Evolutionary conservation across 345 rosid species (phyloP), one percentile per base, ranked within the genome.

Genomic region (Citrus trifoliata): DNA sequence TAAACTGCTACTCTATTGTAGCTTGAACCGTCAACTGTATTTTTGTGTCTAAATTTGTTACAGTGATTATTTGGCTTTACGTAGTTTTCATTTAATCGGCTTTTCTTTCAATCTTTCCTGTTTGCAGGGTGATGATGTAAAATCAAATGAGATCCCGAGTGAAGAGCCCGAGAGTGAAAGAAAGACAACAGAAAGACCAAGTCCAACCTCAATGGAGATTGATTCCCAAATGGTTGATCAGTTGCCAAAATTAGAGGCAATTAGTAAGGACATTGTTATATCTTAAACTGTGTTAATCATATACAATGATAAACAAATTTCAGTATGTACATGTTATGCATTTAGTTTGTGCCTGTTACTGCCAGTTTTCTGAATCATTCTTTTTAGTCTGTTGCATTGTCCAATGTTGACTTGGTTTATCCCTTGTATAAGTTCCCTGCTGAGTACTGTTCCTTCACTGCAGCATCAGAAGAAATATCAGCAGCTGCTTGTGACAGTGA

Each of bases 391-490:
- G 64, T 53, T 76, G 66, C 42, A 58, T 25, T 63, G 46, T 42
- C 32, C 73, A 58, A 25, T 42, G 33, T n/a, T 63, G 35, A 61
- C 46, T 75, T 40, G 53, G 59, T 32, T 78, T 76, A 59, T 48
- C 13, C 16, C 55, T 64, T 18, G 56, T 60, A 3, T 62, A 42
- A 62, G 19, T 65, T 61, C 22, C 33, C 63, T 69, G 70, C 67
- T 79, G 22, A 51, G 67, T 55, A 73, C 3, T 48, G 40, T 76
- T 66, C 80, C 77, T 32, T 28, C 67, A 64, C 13, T 81, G 82
- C 88, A 94, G 99, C 90, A 62, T 38, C 90, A 13, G 93, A 89
- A 78, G 97, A 96, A 81, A 81, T 89, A 64, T 71, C 48, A 19
- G 80, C 79, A 27, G 87, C 89, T 82, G 90, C 90, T 75, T 85